Conservation (phyloP, 129 eudicot genomes). For the Oenanthe sinensis region DNA sequence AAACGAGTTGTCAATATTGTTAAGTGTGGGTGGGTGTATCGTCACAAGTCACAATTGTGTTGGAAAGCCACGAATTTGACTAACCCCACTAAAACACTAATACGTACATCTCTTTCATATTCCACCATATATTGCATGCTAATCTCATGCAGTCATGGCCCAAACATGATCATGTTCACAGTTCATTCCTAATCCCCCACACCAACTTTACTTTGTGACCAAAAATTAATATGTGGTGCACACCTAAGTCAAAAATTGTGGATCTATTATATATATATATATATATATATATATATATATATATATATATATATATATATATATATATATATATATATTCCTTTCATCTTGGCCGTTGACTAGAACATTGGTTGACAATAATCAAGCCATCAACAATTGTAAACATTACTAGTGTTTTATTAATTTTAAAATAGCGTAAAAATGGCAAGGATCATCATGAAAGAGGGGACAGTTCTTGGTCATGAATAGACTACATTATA, state of each 20-base stretch:
- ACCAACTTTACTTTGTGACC: background rate
- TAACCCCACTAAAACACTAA: background rate
- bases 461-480: background rate
- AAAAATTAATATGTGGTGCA: background rate
- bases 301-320: too few relatives aligned
- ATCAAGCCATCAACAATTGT: background rate
- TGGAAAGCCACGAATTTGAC: background rate
- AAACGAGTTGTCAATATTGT: background rate
- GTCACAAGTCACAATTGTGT: background rate
- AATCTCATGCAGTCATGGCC: conserved; percentile 3
- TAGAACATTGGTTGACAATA: background rate
- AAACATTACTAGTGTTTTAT: background rate
- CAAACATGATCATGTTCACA: background rate
- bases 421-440: background rate
- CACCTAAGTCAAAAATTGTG: background rate
- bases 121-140: background rate
- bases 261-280: background rate
- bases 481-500: background rate
- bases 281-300: too few relatives aligned
- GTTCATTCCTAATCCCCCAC: background rate
- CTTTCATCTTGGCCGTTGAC: background rate
- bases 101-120: background rate
- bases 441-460: background rate
- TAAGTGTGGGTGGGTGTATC: too few relatives aligned
- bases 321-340: too few relatives aligned